Evolutionary conservation across 139 green algal species (phyloP).

Genomic region (Coelastrella sp.): DNA sequence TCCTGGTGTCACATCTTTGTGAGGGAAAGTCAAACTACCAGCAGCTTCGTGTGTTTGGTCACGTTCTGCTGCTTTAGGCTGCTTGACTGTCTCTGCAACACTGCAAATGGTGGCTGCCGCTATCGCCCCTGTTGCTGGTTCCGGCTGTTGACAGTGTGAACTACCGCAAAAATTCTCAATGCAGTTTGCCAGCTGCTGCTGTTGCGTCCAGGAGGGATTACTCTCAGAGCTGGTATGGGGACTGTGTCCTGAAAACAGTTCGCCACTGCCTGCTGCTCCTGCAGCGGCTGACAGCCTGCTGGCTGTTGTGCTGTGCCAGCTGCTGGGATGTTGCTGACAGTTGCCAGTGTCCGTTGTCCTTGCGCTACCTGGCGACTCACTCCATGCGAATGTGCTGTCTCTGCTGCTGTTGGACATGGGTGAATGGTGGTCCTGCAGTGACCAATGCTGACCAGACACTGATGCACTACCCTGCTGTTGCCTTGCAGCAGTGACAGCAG

Average conservation of each 20-base stretch:
- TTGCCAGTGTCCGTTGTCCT: not conserved
- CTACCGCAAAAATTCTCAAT: not conserved
- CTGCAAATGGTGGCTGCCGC: too few relatives aligned
- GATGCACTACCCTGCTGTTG: not conserved
- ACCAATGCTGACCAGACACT: not conserved
- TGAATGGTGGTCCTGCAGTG: not conserved
- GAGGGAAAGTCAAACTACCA: too few relatives aligned
- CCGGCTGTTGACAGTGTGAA: not conserved
- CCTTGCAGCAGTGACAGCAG: not conserved
- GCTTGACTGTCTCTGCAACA: too few relatives aligned
- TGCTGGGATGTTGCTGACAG: not conserved
- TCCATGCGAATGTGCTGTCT: not conserved
- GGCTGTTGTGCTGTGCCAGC: not conserved
- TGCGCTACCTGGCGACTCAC: not conserved
- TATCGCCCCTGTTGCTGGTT: not conserved
- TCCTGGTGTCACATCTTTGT: too few relatives aligned
- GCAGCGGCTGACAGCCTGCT: not conserved
- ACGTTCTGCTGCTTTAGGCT: too few relatives aligned
- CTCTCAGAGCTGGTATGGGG: too few relatives aligned
- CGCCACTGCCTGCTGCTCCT: not conserved
- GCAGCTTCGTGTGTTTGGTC: too few relatives aligned
- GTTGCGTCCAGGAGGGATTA: too few relatives aligned
- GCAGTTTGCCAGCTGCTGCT: too few relatives aligned
- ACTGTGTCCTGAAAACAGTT: not conserved
- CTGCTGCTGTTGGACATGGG: not conserved